Evolutionary conservation across 2,329 filamentous ascomycete genomes (phyloP).

Genomic region (Tothia fuscella): DNA sequence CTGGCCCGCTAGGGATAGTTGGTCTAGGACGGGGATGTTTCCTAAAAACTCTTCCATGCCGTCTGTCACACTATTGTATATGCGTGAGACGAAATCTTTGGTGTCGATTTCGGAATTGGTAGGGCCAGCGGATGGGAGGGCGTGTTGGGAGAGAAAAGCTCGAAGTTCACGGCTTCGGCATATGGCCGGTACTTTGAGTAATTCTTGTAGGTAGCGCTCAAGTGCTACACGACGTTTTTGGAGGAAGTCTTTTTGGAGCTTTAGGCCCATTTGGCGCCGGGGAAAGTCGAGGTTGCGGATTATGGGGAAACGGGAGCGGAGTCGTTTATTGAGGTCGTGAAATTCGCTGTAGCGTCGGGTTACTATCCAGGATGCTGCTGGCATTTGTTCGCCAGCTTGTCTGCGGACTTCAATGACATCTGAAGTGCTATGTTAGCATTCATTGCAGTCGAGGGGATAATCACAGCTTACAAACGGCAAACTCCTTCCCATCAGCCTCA

Average conservation of each 20-base stretch:
- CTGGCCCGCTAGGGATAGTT: constrained; percentile 83
- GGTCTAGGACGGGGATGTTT: constrained; percentile 89
- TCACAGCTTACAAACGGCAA: constrained; percentile 57
- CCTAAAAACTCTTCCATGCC: constrained; percentile 97
- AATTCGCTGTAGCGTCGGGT: constrained; percentile 95
- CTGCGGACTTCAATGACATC: constrained; percentile 83
- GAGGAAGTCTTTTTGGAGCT: constrained; percentile 89
- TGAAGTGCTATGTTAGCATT: constrained; percentile 20
- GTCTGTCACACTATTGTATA: constrained; percentile 94
- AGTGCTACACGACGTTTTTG: constrained; percentile 75
- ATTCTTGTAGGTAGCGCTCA: constrained; percentile 68
- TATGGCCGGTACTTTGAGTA: constrained; percentile 80
- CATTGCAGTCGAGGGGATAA: not conserved
- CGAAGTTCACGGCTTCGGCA: constrained; percentile 87
- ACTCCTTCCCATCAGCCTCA: constrained; percentile 88
- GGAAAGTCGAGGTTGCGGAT: constrained; percentile 88
- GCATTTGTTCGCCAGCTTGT: constrained; percentile 79
- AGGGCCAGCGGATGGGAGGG: constrained; percentile 44
- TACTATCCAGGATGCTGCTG: constrained; percentile 86
- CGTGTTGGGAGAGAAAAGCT: constrained; percentile 79
- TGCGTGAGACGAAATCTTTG: constrained; percentile 75
- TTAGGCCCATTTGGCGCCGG: constrained; percentile 83
- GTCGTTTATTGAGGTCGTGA: constrained; percentile 81
- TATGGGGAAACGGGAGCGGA: constrained; percentile 74
- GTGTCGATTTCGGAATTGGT: constrained; percentile 45